A percentile compares a stretch with the other conserved stretches of the same genome.
Conservation (phyloP, 805 yeast species). For the Torulaspora delbrueckii region DNA sequence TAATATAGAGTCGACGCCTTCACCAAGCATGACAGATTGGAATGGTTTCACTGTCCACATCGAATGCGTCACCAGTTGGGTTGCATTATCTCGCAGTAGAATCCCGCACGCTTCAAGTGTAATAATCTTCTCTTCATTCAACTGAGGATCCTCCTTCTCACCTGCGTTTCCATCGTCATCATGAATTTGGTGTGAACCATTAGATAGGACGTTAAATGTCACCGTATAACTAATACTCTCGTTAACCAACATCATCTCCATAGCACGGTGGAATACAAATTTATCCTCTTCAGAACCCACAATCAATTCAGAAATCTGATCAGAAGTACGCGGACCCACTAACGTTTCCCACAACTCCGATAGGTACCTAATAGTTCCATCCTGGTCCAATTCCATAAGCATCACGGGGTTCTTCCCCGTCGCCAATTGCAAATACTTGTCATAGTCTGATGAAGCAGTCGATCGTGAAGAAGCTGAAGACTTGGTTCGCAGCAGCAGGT, state of each 20-base stretch:
- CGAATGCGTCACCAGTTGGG: conserved; percentile 65
- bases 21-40: conserved; percentile 39
- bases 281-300: conserved; percentile 62
- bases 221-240: conserved; percentile 70
- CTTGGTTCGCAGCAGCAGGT: conserved; percentile 8
- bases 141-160: conserved; percentile 28
- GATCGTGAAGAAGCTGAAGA: conserved; percentile 15
- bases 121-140: conserved; percentile 47
- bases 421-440: conserved; percentile 55
- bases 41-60: conserved; percentile 87
- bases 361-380: conserved; percentile 70
- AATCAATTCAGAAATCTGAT: conserved; percentile 59
- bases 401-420: conserved; percentile 67
- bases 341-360: conserved; percentile 74
- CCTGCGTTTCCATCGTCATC: conserved; percentile 34
- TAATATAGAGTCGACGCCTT: conserved; percentile 42
- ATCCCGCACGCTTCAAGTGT: conserved; percentile 95
- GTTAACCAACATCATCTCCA: conserved; percentile 62
- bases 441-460: conserved; percentile 30
- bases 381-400: conserved; percentile 78
- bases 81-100: conserved; percentile 57
- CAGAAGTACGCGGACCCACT: conserved; percentile 34
- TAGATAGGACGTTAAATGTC: conserved; percentile 46
- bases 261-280: conserved; percentile 63
- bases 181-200: conserved; percentile 7